Evolutionary conservation across 1,139 yeast species (phyloP).

Genomic region (Pichia sp.): DNA sequence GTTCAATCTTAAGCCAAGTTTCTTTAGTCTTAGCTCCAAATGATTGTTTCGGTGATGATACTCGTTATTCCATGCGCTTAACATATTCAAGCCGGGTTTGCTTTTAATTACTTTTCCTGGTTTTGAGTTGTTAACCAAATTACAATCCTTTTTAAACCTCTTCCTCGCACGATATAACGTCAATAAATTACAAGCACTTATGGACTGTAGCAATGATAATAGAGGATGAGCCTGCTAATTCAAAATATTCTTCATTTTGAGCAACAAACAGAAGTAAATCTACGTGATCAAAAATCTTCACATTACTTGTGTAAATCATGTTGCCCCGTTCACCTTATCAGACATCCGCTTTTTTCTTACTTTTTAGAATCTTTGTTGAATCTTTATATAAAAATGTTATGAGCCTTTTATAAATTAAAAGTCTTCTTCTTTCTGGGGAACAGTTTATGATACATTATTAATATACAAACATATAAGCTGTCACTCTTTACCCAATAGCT

Average conservation of each 20-base stretch:
- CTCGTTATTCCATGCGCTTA: conserved; percentile 9
- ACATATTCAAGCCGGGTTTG: conserved; percentile 3
- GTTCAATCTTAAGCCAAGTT: conserved; percentile 37
- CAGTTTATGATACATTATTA: conserved; percentile 2
- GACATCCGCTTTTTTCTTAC: not conserved
- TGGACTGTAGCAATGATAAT: not conserved
- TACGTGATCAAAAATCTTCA: not conserved
- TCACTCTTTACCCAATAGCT: conserved; percentile 32
- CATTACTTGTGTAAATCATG: not conserved
- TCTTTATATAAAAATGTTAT: conserved; percentile 5
- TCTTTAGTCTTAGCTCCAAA: conserved; percentile 19
- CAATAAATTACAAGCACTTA: too few species aligned
- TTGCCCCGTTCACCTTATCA: conserved; percentile 1
- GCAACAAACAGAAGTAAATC: not conserved
- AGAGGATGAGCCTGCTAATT: not conserved
- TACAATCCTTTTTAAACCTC: not conserved
- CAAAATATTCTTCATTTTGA: too few species aligned
- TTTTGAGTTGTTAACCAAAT: not conserved
- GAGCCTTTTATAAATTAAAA: not conserved
- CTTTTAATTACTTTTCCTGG: not conserved
- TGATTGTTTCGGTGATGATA: not conserved
- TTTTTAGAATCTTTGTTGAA: conserved; percentile 8
- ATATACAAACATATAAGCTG: conserved; percentile 4
- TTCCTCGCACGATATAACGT: not conserved
- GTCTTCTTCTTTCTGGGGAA: not conserved